phyloP scores from a whole-genome alignment of 2,329 filamentous ascomycete genomes.

The Fusarium nurragi region DNA sequence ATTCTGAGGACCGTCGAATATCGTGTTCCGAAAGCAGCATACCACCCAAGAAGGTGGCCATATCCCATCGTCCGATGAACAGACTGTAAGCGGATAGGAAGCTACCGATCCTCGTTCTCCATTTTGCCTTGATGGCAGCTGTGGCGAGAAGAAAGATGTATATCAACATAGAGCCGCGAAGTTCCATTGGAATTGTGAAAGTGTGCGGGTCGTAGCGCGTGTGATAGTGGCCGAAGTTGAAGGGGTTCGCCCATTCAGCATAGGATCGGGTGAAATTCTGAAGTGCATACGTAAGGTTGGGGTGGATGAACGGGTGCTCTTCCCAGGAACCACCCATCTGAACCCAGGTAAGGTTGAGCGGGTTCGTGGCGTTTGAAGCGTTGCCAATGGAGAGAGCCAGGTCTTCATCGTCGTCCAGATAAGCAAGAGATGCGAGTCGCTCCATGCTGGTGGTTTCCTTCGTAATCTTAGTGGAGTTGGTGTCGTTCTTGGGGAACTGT shows the following conservation, averaged over 20 bases:
- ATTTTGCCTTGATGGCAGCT: constrained; percentile 49
- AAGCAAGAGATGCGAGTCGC: constrained; percentile 5
- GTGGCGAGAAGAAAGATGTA: constrained; percentile 54
- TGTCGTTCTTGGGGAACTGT: constrained; percentile 23
- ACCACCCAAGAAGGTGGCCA: constrained; percentile 52
- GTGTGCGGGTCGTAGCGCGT: constrained; percentile 55
- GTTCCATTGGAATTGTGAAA: constrained; percentile 55
- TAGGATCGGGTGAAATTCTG: constrained; percentile 52
- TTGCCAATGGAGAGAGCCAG: constrained; percentile 8
- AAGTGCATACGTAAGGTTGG: constrained; percentile 51
- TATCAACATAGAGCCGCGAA: constrained; percentile 53
- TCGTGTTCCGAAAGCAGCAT: constrained; percentile 51
- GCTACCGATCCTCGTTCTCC: constrained; percentile 46
- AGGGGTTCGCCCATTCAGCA: constrained; percentile 54
- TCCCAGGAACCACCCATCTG: constrained; percentile 55
- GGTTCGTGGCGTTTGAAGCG: constrained; percentile 45
- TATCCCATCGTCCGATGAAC: constrained; percentile 52
- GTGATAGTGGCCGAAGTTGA: constrained; percentile 53
- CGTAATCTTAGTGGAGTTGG: constrained; percentile 10
- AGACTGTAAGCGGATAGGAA: constrained; percentile 49
- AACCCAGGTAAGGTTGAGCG: constrained; percentile 47
- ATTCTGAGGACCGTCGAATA: constrained; percentile 41
- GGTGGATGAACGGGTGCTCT: constrained; percentile 53
- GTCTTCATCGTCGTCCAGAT: constrained; percentile 7
- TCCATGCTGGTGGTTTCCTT: constrained; percentile 6